A percentile compares a stretch with the other conserved stretches of the same genome.
phyloP scores from a whole-genome alignment of 768 basidiomycete species.

The Paxillus involutus region DNA sequence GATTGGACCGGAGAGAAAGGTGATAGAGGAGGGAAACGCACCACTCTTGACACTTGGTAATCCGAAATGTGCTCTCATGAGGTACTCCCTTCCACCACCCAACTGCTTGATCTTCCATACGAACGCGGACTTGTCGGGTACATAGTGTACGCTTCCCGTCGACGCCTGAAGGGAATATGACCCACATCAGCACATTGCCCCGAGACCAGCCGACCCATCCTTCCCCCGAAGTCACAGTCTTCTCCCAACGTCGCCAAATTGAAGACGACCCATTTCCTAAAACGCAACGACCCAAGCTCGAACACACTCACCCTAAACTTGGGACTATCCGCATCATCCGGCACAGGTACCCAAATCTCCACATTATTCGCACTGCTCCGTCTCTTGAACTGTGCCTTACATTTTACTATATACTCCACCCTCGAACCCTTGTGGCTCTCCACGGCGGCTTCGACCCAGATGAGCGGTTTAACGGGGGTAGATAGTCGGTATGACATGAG shows the following conservation, averaged over 20 bases:
- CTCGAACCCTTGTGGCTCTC: conserved; percentile 93
- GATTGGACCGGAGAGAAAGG: background rate
- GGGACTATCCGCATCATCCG: conserved; percentile 97
- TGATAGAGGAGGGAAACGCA: conserved; percentile 38
- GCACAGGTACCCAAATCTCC: conserved; percentile 98
- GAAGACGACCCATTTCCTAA: background rate
- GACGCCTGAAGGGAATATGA: conserved; percentile 61
- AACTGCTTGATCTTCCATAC: conserved; percentile 99
- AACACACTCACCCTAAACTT: conserved; percentile 78
- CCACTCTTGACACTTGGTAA: conserved; percentile 91
- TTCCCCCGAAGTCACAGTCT: background rate
- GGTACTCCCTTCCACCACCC: conserved; percentile 92
- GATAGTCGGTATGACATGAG: conserved; percentile 97
- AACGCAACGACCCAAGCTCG: background rate
- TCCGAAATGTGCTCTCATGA: conserved; percentile 98
- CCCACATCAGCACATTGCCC: background rate
- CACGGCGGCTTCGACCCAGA: conserved; percentile 93
- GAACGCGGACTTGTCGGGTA: conserved; percentile 96
- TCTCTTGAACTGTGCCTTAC: conserved; percentile 96
- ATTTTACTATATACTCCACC: conserved; percentile 95
- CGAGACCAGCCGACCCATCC: background rate
- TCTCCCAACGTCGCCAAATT: background rate
- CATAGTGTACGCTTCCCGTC: conserved; percentile 94
- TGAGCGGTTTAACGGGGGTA: conserved; percentile 93
- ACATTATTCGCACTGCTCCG: conserved; percentile 97